These are phyloP conservation scores for Bruguiera parviflora DNA, from an alignment of 345 rosid species.

Conservation along the genomic window DNA sequence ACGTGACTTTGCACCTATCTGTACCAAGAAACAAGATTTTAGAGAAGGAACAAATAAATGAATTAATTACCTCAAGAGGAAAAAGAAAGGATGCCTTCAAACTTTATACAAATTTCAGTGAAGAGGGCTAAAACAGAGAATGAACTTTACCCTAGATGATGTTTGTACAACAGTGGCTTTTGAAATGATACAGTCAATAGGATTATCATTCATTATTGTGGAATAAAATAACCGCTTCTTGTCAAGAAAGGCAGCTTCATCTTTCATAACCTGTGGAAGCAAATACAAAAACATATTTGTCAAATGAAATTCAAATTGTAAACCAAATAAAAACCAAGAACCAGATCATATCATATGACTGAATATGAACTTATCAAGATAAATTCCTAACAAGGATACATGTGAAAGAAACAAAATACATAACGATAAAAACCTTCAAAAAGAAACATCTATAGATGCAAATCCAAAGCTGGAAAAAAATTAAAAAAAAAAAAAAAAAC, in stretches of 20 bases:
- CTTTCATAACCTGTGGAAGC: conserved; percentile 58
- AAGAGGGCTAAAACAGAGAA: not conserved
- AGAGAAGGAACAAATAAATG: not conserved
- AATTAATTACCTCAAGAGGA: conserved; percentile 8
- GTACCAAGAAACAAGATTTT: conserved; percentile 31
- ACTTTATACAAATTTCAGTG: conserved; percentile 4
- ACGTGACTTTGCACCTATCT: conserved; percentile 49
- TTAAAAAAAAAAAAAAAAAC: too few species aligned
- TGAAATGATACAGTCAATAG: conserved; percentile 70
- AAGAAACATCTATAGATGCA: not conserved
- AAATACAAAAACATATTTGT: conserved; percentile 7
- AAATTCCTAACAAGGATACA: not conserved
- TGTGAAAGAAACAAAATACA: not conserved
- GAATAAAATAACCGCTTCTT: conserved; percentile 81
- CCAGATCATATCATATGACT: not conserved
- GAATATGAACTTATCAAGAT: not conserved
- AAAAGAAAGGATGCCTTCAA: conserved; percentile 6
- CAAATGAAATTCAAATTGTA: not conserved
- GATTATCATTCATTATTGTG: conserved; percentile 86
- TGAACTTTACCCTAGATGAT: conserved; percentile 52
- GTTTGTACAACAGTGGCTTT: conserved; percentile 58
- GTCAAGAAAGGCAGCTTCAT: conserved; percentile 58
- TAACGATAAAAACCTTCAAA: not conserved
- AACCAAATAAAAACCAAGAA: not conserved
- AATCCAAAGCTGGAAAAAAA: too few species aligned